Evolutionary conservation across 2,329 filamentous ascomycete species (phyloP), one percentile per base, ranked within the genome.

Genomic region (Periconia sp.): DNA sequence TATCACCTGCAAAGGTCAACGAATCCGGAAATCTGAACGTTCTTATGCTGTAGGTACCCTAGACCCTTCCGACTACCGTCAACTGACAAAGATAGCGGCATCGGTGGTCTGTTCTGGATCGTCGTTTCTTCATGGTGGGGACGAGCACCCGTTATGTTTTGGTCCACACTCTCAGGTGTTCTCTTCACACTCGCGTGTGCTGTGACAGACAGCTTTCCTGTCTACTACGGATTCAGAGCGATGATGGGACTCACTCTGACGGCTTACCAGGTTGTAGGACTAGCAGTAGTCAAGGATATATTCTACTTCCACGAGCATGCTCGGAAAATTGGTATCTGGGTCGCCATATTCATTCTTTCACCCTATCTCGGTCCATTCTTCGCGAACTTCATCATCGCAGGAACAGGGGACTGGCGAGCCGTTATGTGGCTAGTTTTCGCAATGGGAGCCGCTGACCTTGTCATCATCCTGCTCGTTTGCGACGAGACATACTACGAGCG

Each of bases 21-120:
- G 74, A 78, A 53, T 72, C 76, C 4, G 74, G 77, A 29, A 78
- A 75, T 13, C 72, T 78, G 5, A 81, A 81, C 46, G 72, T 80
- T 1, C 78, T 80, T 47, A 78, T 78, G 68, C 65, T 79, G 71
- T 74, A 54, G 46, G 66, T 51, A 4, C 47, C 7, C 35, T 36
- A 21, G 5, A 11, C 21, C 13, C 15, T 26, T 28, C 10, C 4
- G 32, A 8, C 15, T 4, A 26, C 15, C 11, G 29, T 21, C 22
- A 19, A 21, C 38, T 49, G 24, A 56, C 21, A 8, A 18, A 0
- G 1, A 17, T 12, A 56, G 57, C 15, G 70, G 68, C 11, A 64
- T 70, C 9, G 73, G 49, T 59, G 73, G 72, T 65, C 50, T 53
- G 13, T 47, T 53, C 21, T 61, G 53, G 57, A 62, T 63, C 26